Conservation (phyloP, 2,329 filamentous ascomycete species). For the Sclerotinia borealis region DNA sequence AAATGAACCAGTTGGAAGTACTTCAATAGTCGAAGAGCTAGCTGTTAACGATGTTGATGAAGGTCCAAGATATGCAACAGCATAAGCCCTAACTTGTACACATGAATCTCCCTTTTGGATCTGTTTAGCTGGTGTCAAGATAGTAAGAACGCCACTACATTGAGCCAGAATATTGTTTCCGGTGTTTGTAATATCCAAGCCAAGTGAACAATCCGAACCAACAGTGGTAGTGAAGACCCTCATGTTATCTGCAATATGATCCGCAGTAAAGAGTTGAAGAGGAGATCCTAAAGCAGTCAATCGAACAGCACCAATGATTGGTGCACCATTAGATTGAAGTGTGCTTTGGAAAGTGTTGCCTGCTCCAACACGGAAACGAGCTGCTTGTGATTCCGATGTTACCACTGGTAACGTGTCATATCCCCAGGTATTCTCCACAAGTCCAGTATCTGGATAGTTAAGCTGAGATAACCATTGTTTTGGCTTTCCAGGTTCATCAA, state of each 20-base stretch:
- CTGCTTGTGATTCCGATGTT: constrained; percentile 2
- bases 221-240: constrained; percentile 9
- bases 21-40: background rate
- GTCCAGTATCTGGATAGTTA: constrained; percentile 10
- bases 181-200: constrained; percentile 3
- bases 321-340: background rate
- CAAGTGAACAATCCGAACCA: constrained; percentile 9
- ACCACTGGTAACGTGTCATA: constrained; percentile 15
- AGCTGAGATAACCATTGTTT: constrained; percentile 13
- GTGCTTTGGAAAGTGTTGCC: background rate
- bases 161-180: constrained; percentile 10
- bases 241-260: constrained; percentile 14
- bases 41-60: background rate
- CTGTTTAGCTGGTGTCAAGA: constrained; percentile 14
- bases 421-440: constrained; percentile 6
- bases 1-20: background rate
- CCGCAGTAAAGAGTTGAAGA: constrained; percentile 15
- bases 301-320: constrained; percentile 12
- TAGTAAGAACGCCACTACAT: constrained; percentile 15
- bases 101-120: constrained; percentile 8
- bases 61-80: constrained; percentile 1
- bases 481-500: constrained; percentile 13
- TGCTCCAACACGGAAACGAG: constrained; percentile 6
- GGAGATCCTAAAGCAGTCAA: constrained; percentile 12
- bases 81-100: constrained; percentile 10